Evolutionary conservation across 352 stramenopile genomes (phyloP).

Genomic region (Globisporangium apiculatum): DNA sequence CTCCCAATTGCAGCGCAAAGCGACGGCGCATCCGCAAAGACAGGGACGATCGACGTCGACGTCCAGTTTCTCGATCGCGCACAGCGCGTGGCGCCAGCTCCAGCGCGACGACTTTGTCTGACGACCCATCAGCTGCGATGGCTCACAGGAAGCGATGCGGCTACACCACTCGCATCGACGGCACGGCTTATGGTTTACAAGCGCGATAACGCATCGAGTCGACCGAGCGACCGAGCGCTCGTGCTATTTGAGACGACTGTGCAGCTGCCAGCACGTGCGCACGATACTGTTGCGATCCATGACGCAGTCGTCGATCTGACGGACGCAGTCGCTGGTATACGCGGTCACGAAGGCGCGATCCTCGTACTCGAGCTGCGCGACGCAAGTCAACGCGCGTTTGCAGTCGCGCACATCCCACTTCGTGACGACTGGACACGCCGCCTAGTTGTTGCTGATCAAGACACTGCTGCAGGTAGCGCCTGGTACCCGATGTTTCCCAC

Average conservation of each 20-base stretch:
- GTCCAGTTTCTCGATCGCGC: slow-evolving; percentile 22
- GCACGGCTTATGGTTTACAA: slow-evolving; percentile 1
- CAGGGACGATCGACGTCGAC: slow-evolving; percentile 22
- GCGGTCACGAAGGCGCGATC: slow-evolving; percentile 7
- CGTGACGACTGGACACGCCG: slow-evolving; percentile 21
- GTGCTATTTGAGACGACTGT: slow-evolving; percentile 4
- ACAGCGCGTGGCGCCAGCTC: background rate
- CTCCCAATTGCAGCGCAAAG: slow-evolving; percentile 15
- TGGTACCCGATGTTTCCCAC: no score
- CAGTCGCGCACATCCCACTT: slow-evolving; percentile 23
- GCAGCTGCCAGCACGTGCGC: background rate
- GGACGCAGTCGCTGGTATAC: background rate
- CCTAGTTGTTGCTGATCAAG: slow-evolving; percentile 8
- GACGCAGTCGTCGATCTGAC: slow-evolving; percentile 18
- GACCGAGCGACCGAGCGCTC: background rate
- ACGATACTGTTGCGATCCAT: slow-evolving; percentile 7
- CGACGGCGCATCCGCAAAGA: background rate
- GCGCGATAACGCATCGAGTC: background rate
- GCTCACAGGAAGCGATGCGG: background rate
- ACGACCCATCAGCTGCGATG: slow-evolving; percentile 16
- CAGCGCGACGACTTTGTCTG: slow-evolving; percentile 13
- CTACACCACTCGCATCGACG: background rate
- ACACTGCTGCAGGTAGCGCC: background rate
- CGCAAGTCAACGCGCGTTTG: slow-evolving; percentile 13
- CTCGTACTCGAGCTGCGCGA: slow-evolving; percentile 20